Base-by-base conservation (phyloP, 495 filamentous ascomycete genomes). In the Xylaria curta region DNA sequence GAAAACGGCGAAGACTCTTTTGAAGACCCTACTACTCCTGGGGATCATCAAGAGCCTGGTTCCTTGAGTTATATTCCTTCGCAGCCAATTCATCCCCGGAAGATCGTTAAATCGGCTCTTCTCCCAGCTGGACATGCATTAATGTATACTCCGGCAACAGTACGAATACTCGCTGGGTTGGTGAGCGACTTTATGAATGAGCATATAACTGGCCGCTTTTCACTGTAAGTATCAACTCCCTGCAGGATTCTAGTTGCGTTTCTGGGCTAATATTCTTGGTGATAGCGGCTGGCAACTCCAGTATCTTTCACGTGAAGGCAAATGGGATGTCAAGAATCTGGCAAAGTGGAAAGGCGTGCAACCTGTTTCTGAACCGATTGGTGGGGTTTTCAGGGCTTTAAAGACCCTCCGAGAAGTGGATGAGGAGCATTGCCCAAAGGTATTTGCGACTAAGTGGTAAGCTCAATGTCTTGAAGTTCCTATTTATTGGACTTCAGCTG, bases 251-350 rank as follows among this genome's bases (percentile, higher is more conserved):
- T n/a, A 21, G 5, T 15, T 49, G 28, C 58, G 19, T 61, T 21
- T 28, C 21, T 44, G 2, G 10, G 28, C 58, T 75, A 72, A 74
- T 42, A 28, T 66, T 38, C 26, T 61, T 21, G 13, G 6, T n/a
- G 59, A 62, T 63, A 79, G 77, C 6, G 93, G 91, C 19, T 98
- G 95, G 95, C 95, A 98, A 82, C 84, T 98, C 21, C 91, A 94
- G 75, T 89, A 94, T 78, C 87, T 98, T 31, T 91, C 91, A 47
- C 92, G 90, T 3, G 92, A 93, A 68, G 94, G 95, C 15, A 98
- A 98, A 82, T 98, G 95, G 95, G 95, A 97, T 78, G 93, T 98
- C 70, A 98, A 98, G 84, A 98, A 98, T 79, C 88, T 97, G 15
- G 90, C 86, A 68, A 98, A 98, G 75, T 98, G 95, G 95, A 86